Base-by-base conservation (phyloP, 2,329 filamentous ascomycete genomes). In the Trichoderma semiorbis region DNA sequence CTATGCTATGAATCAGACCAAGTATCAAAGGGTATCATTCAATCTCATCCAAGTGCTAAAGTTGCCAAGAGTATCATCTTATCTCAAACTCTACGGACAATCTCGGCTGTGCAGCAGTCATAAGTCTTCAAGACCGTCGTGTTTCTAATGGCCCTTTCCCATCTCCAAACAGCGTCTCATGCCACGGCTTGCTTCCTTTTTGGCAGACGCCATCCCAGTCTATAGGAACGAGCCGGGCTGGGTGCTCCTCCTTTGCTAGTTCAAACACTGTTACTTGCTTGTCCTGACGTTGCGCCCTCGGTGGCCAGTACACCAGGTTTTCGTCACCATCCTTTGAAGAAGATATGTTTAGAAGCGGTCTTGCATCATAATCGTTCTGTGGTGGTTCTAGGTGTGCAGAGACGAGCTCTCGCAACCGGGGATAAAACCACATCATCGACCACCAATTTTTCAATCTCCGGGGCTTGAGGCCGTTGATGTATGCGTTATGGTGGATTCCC, bases 401-500 rank as follows among this genome's bases (percentile, higher is more conserved):
- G 5, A 69, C 66, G 18, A 69, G 55, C 14, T 69, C 66, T 26
- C 66, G 66, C 0, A 69, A 5, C 12, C 16, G 66, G 12, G 66
- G 66, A 26, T 69, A 26, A 28, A 69, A 69, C 66, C 66, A 69
- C 66, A 50, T 69, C 36, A 32, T 21, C 0, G 21, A 60, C 66
- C 66, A 69, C 66, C 66, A 69, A 14, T 60, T 43, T 3, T 34
- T 30, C 1, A 69, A 2, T 7, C 66, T 14, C 39, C 39, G 34
- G 0, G 66, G n/a, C 1, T 69, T 69, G 18, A 69, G 66, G 55
- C 55, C 66, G n/a, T 69, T 18, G 26, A 69, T 69, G 55, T 69
- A 69, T 1, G 66, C 66, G 36, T 69, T 69, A 55, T 69, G 66
- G 39, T 70, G 67, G 57, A 70, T 70, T 26, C 67, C 67, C 21